Conservation (phyloP, 2,329 filamentous ascomycete genomes). For the Trichoderma sp. region DNA sequence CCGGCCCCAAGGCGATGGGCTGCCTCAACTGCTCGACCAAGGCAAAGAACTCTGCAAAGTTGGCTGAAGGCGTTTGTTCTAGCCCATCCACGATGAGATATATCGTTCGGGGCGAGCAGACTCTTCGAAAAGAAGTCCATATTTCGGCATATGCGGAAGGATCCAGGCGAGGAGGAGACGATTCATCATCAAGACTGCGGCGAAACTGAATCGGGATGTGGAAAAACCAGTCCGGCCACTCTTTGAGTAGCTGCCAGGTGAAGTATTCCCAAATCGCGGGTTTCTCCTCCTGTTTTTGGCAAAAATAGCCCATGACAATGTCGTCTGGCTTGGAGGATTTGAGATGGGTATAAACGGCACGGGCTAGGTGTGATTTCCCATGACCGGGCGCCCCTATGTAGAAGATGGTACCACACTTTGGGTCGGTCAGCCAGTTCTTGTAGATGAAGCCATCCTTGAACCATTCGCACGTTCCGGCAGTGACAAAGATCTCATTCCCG, state of each 20-base stretch:
- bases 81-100: constrained; percentile 35
- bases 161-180: constrained; percentile 17
- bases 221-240: constrained; percentile 30
- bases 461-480: constrained; percentile 32
- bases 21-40: constrained; percentile 23
- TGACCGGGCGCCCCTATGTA: constrained; percentile 30
- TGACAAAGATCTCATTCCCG: constrained; percentile 25
- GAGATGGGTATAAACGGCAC: constrained; percentile 31
- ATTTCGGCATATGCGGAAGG: constrained; percentile 31
- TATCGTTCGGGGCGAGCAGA: constrained; percentile 21
- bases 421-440: constrained; percentile 30
- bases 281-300: constrained; percentile 28
- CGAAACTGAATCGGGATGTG: constrained; percentile 28
- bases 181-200: constrained; percentile 17
- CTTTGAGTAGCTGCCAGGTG: constrained; percentile 30
- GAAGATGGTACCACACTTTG: constrained; percentile 27
- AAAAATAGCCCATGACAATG: constrained; percentile 33
- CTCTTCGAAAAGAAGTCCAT: constrained; percentile 29
- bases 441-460: constrained; percentile 29
- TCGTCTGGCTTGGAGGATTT: constrained; percentile 21
- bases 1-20: background rate
- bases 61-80: constrained; percentile 28
- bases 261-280: constrained; percentile 33
- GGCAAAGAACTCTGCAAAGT: constrained; percentile 16
- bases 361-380: constrained; percentile 35